phyloP scores from a whole-genome alignment of 1,284 basidiomycete species.

The Cyathus olla region DNA sequence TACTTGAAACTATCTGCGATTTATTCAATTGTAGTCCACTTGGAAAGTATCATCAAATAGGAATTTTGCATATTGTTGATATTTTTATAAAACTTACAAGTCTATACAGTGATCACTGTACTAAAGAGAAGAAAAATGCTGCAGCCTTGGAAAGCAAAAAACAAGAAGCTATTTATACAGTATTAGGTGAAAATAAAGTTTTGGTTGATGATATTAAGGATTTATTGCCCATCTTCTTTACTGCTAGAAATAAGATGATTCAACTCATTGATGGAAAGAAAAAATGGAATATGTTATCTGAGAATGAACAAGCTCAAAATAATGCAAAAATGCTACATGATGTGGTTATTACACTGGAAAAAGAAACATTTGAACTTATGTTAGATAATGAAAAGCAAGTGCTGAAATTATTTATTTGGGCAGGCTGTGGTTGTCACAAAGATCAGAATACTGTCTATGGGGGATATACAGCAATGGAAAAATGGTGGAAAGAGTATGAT shows the following conservation, averaged over 20 bases:
- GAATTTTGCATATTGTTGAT: slow-evolving; percentile 10
- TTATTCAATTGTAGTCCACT: slow-evolving; percentile 20
- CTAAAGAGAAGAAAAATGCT: slow-evolving; percentile 23
- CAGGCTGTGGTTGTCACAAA: not conserved
- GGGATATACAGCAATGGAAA: not conserved
- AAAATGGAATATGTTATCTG: not conserved
- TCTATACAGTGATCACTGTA: slow-evolving; percentile 20
- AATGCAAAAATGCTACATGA: not conserved
- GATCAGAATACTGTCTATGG: slow-evolving; percentile 1
- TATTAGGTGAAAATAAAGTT: not conserved
- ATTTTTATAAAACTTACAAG: slow-evolving; percentile 19
- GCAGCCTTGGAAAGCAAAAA: not conserved
- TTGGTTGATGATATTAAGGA: not conserved
- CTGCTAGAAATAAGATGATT: not conserved
- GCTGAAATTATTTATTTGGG: not conserved
- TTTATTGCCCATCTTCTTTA: not conserved
- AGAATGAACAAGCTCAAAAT: not conserved
- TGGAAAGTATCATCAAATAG: slow-evolving; percentile 7
- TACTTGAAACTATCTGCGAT: slow-evolving; percentile 13
- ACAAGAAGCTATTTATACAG: not conserved
- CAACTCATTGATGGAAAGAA: not conserved
- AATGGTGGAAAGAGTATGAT: not conserved
- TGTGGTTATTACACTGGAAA: not conserved
- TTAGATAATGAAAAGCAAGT: not conserved
- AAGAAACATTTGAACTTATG: not conserved